Conservation (phyloP, 2,329 filamentous ascomycete species). For the Ophiostoma sp. region DNA sequence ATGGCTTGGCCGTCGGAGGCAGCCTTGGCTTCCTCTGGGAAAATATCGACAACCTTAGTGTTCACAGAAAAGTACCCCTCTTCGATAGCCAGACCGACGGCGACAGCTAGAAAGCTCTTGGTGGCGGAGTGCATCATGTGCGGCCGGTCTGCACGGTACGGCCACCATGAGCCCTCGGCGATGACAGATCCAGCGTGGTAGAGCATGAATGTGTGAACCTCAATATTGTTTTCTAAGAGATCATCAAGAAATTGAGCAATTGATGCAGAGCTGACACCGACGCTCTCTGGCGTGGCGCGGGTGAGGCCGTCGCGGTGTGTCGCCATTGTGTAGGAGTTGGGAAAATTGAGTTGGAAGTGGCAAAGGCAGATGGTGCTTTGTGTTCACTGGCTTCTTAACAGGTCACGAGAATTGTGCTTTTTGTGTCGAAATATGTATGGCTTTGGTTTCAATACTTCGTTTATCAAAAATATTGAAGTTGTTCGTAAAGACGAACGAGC, state of each 20-base stretch:
- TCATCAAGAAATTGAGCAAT: not conserved
- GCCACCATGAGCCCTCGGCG: not conserved
- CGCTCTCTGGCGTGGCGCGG: not conserved
- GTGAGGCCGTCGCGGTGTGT: not conserved
- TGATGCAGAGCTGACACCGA: not conserved
- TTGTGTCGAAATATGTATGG: no score
- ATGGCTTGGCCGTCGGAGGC: not conserved
- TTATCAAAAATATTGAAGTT: no score
- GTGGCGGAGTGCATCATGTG: conserved; percentile 3
- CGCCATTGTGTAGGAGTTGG: not conserved
- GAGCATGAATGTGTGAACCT: not conserved
- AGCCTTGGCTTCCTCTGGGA: not conserved
- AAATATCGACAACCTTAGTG: not conserved
- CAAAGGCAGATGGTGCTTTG: no score
- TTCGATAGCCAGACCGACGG: not conserved
- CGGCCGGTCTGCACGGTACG: not conserved
- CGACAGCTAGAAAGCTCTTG: not conserved
- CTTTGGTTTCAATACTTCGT: no score
- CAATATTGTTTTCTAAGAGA: not conserved
- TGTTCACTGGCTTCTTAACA: no score
- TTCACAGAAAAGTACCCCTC: not conserved
- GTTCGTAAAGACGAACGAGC: no score
- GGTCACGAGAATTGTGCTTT: no score
- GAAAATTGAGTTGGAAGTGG: not conserved
- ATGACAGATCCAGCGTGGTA: not conserved